Evolutionary conservation across 768 basidiomycete genomes (phyloP).

Genomic region (Suillus paluster): DNA sequence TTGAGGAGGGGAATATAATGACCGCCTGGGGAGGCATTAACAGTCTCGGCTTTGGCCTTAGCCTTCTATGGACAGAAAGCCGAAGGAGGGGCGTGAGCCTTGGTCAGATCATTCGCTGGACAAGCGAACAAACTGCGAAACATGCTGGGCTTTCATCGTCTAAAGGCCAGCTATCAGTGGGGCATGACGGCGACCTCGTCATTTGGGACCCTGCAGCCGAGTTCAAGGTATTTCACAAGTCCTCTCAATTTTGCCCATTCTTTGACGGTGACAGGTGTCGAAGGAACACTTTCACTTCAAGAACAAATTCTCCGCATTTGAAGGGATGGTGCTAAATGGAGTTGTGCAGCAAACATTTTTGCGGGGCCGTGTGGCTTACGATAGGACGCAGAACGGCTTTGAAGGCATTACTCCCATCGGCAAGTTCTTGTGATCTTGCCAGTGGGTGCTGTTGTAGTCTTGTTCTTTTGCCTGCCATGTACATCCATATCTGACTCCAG

Average conservation of each 20-base stretch:
- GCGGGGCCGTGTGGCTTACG: constrained; percentile 75
- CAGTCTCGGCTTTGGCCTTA: constrained; percentile 87
- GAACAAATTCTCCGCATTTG: constrained; percentile 92
- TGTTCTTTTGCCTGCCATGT: background rate
- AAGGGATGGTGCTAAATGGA: constrained; percentile 73
- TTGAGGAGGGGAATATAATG: constrained; percentile 83
- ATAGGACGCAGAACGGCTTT: constrained; percentile 41
- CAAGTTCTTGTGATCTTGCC: constrained; percentile 38
- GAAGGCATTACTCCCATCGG: constrained; percentile 40
- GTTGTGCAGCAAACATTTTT: constrained; percentile 79
- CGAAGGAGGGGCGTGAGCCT: constrained; percentile 57
- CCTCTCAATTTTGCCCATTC: constrained; percentile 1
- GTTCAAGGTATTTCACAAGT: constrained; percentile 39
- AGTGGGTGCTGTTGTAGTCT: background rate
- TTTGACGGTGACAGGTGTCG: constrained; percentile 58
- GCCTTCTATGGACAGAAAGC: constrained; percentile 86
- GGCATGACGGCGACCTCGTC: constrained; percentile 85
- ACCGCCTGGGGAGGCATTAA: constrained; percentile 95
- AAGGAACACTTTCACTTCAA: constrained; percentile 81
- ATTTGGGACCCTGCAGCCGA: constrained; percentile 74
- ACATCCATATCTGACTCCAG: no score
- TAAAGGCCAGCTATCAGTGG: constrained; percentile 78
- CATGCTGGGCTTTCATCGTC: constrained; percentile 71
- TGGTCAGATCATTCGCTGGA: constrained; percentile 74
- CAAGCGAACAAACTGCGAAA: constrained; percentile 69